Evolutionary conservation across 1,284 basidiomycete species (phyloP), one percentile per base, ranked within the genome.

Genomic region (Laetiporus sulphureus): DNA sequence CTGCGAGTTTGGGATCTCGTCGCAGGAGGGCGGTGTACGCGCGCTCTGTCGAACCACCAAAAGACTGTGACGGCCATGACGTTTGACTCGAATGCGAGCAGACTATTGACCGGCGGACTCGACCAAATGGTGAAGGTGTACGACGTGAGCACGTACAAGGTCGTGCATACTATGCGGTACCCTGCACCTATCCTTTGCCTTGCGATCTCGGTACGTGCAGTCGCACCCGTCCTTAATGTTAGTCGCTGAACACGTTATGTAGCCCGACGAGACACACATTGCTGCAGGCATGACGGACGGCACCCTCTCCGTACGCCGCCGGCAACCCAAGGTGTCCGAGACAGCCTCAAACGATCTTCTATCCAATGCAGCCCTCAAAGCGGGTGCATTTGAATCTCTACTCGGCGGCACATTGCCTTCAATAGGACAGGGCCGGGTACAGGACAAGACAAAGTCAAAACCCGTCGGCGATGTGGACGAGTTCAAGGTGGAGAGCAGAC

Each of bases 121-220:
- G 96, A 99, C 61, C 92, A 94, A 52, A 87, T 99, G 81, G 91
- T 99, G 45, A 99, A 99, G 67, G 93, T 98, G 18, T 99, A 99
- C 67, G 94, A 99, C 60, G 83, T 95, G 36, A 82, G 88, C 57
- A 84, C 85, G 29, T 95, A 94, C 71, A 88, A 89, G 55, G 96
- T 99, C 22, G 85, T 95, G 7, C 96, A 99, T 61, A 98, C 96
- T 1, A 99, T 99, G 92, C 85, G 95, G 32, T 99, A 99, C 62
- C 91, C 94, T 3, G 90, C 93, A 1, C 92, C 94, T 1, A 69
- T 99, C 3, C 71, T 99, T 4, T 91, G 83, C 56, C 69, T 99
- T 34, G 93, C 91, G n/a, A 72, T 91, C 46, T 98, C 89, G 46
- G 91, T 90, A 57, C 58, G 79, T 69, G 12, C 10, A 31, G 35